A percentile compares a stretch with the other conserved stretches of the same genome.
These are phyloP conservation scores for Emiliania huxleyi DNA, from an alignment of 78 protist species.

Conservation along the genomic window DNA sequence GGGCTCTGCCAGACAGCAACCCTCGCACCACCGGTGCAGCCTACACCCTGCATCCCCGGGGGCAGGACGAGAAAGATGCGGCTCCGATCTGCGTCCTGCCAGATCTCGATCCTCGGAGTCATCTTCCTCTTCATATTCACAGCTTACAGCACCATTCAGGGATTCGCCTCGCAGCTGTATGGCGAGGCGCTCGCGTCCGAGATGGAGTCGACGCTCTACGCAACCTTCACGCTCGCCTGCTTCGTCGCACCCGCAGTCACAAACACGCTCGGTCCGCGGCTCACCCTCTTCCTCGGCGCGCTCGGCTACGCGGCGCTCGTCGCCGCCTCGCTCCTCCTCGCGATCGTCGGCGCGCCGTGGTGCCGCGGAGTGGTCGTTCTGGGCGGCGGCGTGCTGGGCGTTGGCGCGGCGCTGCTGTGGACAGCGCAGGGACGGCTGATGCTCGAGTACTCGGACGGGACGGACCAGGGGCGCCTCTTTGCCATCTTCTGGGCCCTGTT, in stretches of 20 bases:
- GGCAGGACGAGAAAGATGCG: too few relatives aligned
- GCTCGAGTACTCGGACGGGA: background rate
- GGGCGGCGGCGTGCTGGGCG: background rate
- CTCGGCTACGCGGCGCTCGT: background rate
- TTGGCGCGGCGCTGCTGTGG: constrained; percentile 8
- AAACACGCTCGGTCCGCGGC: background rate
- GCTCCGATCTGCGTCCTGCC: too few relatives aligned
- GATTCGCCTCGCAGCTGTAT: background rate
- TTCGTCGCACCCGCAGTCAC: background rate
- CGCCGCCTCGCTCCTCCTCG: background rate
- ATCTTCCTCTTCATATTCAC: background rate
- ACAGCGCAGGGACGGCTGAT: background rate
- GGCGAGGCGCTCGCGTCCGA: background rate
- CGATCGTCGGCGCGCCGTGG: background rate
- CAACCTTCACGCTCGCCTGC: background rate
- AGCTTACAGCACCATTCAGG: background rate
- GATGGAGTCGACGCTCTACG: background rate
- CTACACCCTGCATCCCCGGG: too few relatives aligned
- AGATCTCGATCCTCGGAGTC: too few relatives aligned
- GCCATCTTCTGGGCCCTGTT: background rate
- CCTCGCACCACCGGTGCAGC: too few relatives aligned
- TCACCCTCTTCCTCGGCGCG: background rate
- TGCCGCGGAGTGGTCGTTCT: background rate
- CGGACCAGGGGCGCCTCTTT: background rate
- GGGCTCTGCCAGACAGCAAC: too few relatives aligned